These are phyloP conservation scores for Thalassia testudinum DNA, from an alignment of 116 monocot genomes.

Conservation along the genomic window DNA sequence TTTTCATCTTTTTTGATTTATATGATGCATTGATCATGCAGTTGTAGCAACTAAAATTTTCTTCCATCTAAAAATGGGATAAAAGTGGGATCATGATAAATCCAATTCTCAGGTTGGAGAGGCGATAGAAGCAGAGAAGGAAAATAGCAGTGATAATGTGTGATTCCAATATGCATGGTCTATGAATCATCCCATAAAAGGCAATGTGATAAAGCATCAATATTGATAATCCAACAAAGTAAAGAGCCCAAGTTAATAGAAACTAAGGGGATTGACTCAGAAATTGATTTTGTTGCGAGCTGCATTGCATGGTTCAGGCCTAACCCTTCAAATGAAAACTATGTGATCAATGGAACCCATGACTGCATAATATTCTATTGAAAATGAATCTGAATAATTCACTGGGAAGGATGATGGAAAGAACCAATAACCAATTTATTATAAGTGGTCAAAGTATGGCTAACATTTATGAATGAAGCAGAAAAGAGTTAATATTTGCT, in stretches of 20 bases:
- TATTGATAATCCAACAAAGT: neutral
- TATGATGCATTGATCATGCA: too few relatives aligned
- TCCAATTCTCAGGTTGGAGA: too few relatives aligned
- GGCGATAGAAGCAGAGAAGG: neutral
- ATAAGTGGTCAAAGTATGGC: neutral
- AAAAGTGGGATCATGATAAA: too few relatives aligned
- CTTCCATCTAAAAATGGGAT: too few relatives aligned
- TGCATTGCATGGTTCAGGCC: neutral
- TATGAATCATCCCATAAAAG: conserved; percentile 1
- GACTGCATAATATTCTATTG: neutral
- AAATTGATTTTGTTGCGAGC: conserved; percentile 2
- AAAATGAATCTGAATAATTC: neutral
- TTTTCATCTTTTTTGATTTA: too few relatives aligned
- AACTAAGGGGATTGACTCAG: conserved; percentile 3
- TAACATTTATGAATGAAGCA: neutral
- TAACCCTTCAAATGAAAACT: neutral
- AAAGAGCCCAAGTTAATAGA: conserved; percentile 3
- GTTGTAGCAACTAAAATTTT: too few relatives aligned
- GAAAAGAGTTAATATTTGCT: conserved; percentile 1
- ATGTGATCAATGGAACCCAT: neutral
- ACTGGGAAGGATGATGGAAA: neutral
- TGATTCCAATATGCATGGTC: neutral
- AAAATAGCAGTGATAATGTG: neutral
- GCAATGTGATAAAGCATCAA: conserved; percentile 7
- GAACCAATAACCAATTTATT: neutral